Evolutionary conservation across 2,329 filamentous ascomycete genomes (phyloP).

Genomic region (Parasarocladium wereldwijsianum): DNA sequence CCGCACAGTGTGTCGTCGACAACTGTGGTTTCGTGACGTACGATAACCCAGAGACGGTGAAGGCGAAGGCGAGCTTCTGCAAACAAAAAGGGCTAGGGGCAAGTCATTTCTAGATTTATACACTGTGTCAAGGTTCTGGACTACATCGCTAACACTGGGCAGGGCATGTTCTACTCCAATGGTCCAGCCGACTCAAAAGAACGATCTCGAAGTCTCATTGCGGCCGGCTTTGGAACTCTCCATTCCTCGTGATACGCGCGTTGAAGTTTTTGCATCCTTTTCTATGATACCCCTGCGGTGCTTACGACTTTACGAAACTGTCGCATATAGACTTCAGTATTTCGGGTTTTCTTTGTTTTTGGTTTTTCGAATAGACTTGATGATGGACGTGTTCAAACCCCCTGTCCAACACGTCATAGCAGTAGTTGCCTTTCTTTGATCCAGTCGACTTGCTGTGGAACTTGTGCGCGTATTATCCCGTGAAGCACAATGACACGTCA

Average conservation of each 20-base stretch:
- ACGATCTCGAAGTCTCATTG: constrained; percentile 40
- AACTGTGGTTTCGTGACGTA: constrained; percentile 70
- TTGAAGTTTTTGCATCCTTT: too few species aligned
- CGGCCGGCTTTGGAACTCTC: constrained; percentile 42
- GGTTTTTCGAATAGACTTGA: too few species aligned
- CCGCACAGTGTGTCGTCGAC: constrained; percentile 57
- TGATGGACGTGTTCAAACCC: too few species aligned
- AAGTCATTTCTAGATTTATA: constrained; percentile 15
- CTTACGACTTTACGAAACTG: too few species aligned
- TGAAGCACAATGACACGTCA: too few species aligned
- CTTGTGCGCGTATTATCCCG: too few species aligned
- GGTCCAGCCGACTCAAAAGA: constrained; percentile 54
- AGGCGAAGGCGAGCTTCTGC: constrained; percentile 60
- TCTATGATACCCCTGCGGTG: too few species aligned
- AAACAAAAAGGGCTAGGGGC: constrained; percentile 55
- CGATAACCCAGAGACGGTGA: constrained; percentile 63
- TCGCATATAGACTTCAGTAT: too few species aligned
- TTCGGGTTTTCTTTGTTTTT: too few species aligned
- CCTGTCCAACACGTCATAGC: too few species aligned
- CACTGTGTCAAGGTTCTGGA: constrained; percentile 4
- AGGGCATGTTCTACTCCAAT: constrained; percentile 73
- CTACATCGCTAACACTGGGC: constrained; percentile 4
- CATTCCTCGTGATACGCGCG: constrained; percentile 38
- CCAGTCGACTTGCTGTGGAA: too few species aligned
- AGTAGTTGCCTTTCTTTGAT: too few species aligned